phyloP scores from a whole-genome alignment of 1,284 basidiomycete species.

The Gomphus sp. region DNA sequence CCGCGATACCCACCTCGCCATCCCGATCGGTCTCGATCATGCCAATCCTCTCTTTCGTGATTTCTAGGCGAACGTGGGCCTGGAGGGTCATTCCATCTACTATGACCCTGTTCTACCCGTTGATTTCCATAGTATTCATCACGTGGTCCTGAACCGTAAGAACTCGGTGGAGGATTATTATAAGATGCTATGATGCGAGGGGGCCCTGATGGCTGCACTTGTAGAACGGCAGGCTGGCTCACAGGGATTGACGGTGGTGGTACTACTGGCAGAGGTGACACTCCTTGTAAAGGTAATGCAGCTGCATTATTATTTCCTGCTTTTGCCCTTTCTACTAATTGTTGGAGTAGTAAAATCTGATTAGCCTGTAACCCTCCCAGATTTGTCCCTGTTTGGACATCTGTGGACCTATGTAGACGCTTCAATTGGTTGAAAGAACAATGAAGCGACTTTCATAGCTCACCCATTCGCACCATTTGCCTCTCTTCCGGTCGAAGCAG shows the following conservation, averaged over 20 bases:
- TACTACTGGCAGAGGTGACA: background rate
- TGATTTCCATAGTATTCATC: slow-evolving; percentile 19
- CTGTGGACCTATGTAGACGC: slow-evolving; percentile 12
- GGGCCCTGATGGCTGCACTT: background rate
- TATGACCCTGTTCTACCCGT: slow-evolving; percentile 34
- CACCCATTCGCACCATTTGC: slow-evolving; percentile 21
- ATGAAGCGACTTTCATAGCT: slow-evolving; percentile 12
- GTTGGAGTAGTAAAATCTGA: slow-evolving; percentile 63
- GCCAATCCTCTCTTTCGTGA: slow-evolving; percentile 30
- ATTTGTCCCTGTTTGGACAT: slow-evolving; percentile 59
- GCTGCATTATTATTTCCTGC: slow-evolving; percentile 16
- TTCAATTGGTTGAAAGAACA: slow-evolving; percentile 6
- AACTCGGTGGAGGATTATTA: slow-evolving; percentile 1
- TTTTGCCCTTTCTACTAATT: slow-evolving; percentile 54
- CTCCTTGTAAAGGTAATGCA: slow-evolving; percentile 4
- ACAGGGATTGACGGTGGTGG: background rate
- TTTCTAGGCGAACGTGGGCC: slow-evolving; percentile 36
- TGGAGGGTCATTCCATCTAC: slow-evolving; percentile 32
- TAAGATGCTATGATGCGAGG: slow-evolving; percentile 1
- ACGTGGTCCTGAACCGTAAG: slow-evolving; percentile 4
- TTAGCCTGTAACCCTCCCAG: slow-evolving; percentile 25
- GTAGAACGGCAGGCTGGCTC: background rate
- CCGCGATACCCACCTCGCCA: slow-evolving; percentile 32
- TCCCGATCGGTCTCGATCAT: slow-evolving; percentile 25
- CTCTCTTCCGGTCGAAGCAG: slow-evolving; percentile 21